Evolutionary conservation across 108 stramenopile species (phyloP), one percentile per base, ranked within the genome.

Genomic region (Skeletonema costatum): DNA sequence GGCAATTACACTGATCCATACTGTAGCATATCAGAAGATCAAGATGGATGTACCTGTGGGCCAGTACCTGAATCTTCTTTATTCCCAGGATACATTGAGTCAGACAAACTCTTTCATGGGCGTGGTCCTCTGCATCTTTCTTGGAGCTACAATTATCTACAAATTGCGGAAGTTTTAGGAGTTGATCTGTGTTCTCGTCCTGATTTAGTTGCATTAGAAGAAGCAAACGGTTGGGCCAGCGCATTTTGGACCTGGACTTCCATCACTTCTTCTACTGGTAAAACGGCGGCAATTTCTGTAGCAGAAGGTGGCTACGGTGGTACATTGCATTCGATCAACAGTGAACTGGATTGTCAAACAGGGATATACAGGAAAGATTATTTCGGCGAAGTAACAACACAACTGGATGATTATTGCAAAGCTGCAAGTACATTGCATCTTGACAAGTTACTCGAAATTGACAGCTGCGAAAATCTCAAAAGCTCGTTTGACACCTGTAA

Each of bases 71-170:
- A 65, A 29, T 4, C 61, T 14, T 39, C n/a, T 5, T 14, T 19
- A 10, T 32, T 16, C 13, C 25, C 42, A n/a, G 62, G 30, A 16
- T 64, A 53, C 53, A 35, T 66, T 38, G 63, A 51, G 3, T 64
- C 74, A 31, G 66, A 75, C 25, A 58, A 66, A 17, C 38, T 75
- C 10, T 75, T 64, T 41, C 59, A 66, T 19, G 74, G 74, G 10
- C 64, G 74, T 36, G 74, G 74, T 66, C 36, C 67, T 8, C 13
- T 75, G 1, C 66, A 75, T 29, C 74, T 66, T 36, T 66, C 64
- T 65, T 75, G 74, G 74, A 75, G 67, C 31, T 76, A 76, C 59
- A 76, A 76, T 25, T 76, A 76, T 41, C 67, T 76, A 17, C 61
- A 76, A 30, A 60, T 66, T 8, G 30, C 46, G 5, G 41, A 39